Evolutionary conservation across 202 grass and related monocot species (phyloP).

Genomic region (Eragrostis tef): DNA sequence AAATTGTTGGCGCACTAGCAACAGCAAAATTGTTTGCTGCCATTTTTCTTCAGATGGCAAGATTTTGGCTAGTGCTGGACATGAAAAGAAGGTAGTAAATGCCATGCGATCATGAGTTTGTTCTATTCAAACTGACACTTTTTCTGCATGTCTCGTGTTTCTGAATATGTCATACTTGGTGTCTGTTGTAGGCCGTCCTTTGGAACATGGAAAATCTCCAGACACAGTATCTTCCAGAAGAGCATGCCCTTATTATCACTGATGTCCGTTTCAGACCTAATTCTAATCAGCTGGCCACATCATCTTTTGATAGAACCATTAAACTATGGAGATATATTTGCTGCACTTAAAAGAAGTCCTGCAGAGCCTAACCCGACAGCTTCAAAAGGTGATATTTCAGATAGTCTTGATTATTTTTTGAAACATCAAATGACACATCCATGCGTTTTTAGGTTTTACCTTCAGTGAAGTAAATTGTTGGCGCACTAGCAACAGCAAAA

Average conservation of each 20-base stretch:
- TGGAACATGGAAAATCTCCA: slow-evolving; percentile 98
- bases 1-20: slow-evolving; percentile 76
- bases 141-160: slow-evolving; percentile 39
- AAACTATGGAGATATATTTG: slow-evolving; percentile 99
- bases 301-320: slow-evolving; percentile 88
- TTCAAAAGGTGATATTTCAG: slow-evolving; percentile 62
- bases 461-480: slow-evolving; percentile 80
- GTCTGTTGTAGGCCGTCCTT: slow-evolving; percentile 72
- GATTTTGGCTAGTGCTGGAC: slow-evolving; percentile 91
- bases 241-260: slow-evolving; percentile 73
- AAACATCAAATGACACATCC: slow-evolving; percentile 23
- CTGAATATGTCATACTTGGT: slow-evolving; percentile 14
- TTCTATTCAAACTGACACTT: slow-evolving; percentile 20
- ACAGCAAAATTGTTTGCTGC: slow-evolving; percentile 95
- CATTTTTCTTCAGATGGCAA: slow-evolving; percentile 97
- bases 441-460: slow-evolving; percentile 75
- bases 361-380: slow-evolving; percentile 66
- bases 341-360: slow-evolving; percentile 74
- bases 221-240: slow-evolving; percentile 80
- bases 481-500: slow-evolving; percentile 86
- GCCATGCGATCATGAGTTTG: slow-evolving; percentile 19
- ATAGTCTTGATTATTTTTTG: slow-evolving; percentile 17
- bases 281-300: slow-evolving; percentile 82
- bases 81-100: slow-evolving; percentile 87
- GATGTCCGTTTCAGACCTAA: slow-evolving; percentile 96